phyloP scores from a whole-genome alignment of 306 rosid species.

The Prunus davidiana region DNA sequence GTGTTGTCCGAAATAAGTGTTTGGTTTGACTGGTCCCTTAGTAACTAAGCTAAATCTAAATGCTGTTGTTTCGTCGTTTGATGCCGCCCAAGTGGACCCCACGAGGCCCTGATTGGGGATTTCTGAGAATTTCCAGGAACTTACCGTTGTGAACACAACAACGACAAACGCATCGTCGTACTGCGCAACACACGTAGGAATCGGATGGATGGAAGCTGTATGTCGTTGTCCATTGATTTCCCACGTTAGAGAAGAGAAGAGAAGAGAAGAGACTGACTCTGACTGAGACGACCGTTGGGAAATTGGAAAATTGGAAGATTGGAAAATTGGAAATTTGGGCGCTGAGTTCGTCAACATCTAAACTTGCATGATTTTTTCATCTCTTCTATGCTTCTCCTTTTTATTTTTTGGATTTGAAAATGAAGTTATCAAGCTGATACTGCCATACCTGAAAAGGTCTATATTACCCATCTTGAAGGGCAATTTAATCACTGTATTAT shows the following conservation, averaged over 20 bases:
- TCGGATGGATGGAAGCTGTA: no score
- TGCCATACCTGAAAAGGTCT: no score
- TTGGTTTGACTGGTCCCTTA: not conserved
- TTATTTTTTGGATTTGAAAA: no score
- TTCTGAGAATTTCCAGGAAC: conserved; percentile 28
- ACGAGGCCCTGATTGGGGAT: not conserved
- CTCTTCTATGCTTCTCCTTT: no score
- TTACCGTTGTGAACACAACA: conserved; percentile 43
- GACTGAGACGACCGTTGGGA: no score
- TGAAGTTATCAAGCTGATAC: no score
- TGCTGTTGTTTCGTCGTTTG: not conserved
- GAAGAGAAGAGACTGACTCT: not conserved
- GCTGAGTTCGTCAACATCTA: no score
- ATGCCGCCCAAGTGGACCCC: conserved; percentile 11
- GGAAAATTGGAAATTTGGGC: no score
- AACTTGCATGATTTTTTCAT: no score
- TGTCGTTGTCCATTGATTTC: not conserved
- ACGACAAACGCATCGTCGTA: not conserved
- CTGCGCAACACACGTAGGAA: not conserved
- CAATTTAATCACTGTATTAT: no score
- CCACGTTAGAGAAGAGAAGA: not conserved
- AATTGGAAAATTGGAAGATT: no score
- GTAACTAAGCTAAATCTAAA: not conserved
- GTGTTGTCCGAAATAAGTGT: conserved; percentile 2
- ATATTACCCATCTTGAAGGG: no score